Base-by-base conservation (phyloP, 305 asterid species). In the Rubia tinctorum region DNA sequence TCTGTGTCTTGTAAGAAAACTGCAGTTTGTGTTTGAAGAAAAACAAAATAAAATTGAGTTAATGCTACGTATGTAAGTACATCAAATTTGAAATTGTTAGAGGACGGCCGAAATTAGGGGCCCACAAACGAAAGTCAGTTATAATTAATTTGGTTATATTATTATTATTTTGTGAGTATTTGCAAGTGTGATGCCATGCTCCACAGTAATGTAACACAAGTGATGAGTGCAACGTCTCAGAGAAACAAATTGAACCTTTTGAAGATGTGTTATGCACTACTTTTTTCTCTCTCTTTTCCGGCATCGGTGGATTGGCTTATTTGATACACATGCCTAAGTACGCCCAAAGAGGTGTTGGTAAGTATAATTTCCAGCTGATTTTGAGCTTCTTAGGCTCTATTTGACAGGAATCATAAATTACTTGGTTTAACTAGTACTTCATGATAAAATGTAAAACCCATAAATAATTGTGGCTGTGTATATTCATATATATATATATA, bases 161-260 rank as follows among this genome's bases (percentile, higher is more conserved):
- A 1, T 0, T 22, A 5, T 43, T 63, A 27, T 63, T 61, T 17
- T 43, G 58, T 22, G 58, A 20, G n/a, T n/a, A n/a, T n/a, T n/a
- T n/a, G n/a, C n/a, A n/a, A n/a, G 25, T 23, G 61, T 68, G 72
- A 68, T 68, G 61, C 60, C 60, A 45, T 68, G 72, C 72, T 68
- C 58, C 72, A 23, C 22, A 23, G 72, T 45, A 68, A 47, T 45
- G 72, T 14, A 27, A 45, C 72, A 68, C 25, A 68, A 47, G 22
- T 47, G 22, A 14, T 68, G 44, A 12, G n/a, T 68, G 72, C 72
- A 34, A 68, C 61, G 72, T 68, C 37, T 58, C 14, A 27, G 37
- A 23, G 61, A 68, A 68, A 47, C 72, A 68, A 68, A 68, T 23
- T 44, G 61, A 27, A 68, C 72, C 72, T 68, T 68, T 68, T 47